A percentile compares a stretch with the other conserved stretches of the same genome.
phyloP scores from a whole-genome alignment of 2,329 filamentous ascomycete genomes.

The Colletotrichum abscissum region DNA sequence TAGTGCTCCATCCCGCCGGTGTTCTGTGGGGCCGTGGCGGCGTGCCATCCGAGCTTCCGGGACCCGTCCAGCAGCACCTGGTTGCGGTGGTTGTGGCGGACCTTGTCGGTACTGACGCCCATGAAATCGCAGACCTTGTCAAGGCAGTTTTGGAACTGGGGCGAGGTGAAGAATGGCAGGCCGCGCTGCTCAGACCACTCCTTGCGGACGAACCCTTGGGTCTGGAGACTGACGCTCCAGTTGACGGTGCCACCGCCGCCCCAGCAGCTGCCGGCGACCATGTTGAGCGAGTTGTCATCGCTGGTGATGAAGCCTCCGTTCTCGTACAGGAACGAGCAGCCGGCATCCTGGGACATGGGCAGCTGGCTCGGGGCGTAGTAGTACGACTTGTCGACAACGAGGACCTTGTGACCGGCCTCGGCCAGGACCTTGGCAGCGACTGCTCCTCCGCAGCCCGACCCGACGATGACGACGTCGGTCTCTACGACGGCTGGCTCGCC shows the following conservation, averaged over 20 bases:
- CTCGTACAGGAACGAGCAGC: constrained; percentile 74
- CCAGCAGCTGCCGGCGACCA: constrained; percentile 79
- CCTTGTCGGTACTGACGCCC: constrained; percentile 74
- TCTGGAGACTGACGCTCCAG: constrained; percentile 76
- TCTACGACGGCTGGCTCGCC: constrained; percentile 68
- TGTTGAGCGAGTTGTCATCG: constrained; percentile 67
- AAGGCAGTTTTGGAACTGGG: constrained; percentile 80
- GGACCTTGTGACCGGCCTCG: constrained; percentile 78
- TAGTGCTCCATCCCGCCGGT: constrained; percentile 79
- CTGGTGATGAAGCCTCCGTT: constrained; percentile 68
- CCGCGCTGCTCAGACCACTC: constrained; percentile 80
- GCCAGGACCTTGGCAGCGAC: constrained; percentile 85
- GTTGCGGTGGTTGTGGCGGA: constrained; percentile 81
- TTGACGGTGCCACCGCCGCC: constrained; percentile 91
- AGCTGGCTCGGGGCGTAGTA: constrained; percentile 78
- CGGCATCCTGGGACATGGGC: constrained; percentile 77
- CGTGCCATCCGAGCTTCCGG: constrained; percentile 77
- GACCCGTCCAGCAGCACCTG: constrained; percentile 79
- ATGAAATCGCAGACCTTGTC: constrained; percentile 84
- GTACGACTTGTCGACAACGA: constrained; percentile 87
- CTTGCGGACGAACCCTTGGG: constrained; percentile 79
- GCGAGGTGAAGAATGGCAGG: constrained; percentile 78
- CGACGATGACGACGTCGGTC: constrained; percentile 86
- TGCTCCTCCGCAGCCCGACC: constrained; percentile 86
- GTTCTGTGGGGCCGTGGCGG: constrained; percentile 81